Conservation (phyloP, 1,284 basidiomycete genomes). For the Schizophyllum amplum region DNA sequence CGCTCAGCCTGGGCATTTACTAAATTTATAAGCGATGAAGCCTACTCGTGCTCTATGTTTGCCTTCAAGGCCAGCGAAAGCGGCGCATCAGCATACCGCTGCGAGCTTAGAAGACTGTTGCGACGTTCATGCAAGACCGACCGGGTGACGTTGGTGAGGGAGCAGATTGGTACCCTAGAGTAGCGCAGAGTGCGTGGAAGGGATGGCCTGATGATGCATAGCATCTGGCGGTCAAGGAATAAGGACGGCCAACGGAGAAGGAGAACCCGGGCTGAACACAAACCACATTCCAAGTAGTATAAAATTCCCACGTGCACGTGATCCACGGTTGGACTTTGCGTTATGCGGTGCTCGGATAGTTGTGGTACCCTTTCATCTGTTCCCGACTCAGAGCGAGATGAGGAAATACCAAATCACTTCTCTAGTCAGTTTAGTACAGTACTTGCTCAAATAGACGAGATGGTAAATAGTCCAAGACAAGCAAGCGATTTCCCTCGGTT, state of each 20-base stretch:
- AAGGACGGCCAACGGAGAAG: background rate
- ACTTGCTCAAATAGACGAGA: no score
- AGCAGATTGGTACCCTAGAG: background rate
- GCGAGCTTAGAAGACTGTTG: background rate
- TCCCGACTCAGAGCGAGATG: no score
- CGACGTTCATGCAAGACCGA: background rate
- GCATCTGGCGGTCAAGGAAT: background rate
- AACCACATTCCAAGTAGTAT: no score
- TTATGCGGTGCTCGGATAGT: no score
- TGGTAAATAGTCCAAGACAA: no score
- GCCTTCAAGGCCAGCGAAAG: slow-evolving; percentile 25
- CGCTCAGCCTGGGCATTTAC: slow-evolving; percentile 1
- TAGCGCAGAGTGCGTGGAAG: background rate
- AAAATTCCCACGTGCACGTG: no score
- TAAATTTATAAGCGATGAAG: background rate
- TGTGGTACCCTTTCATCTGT: no score
- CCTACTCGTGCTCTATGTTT: slow-evolving; percentile 33
- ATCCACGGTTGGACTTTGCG: no score
- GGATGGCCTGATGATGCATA: background rate
- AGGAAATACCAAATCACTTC: no score
- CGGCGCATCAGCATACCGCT: slow-evolving; percentile 20
- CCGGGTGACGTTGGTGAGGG: no score
- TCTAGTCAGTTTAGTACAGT: no score
- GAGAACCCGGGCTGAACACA: background rate
- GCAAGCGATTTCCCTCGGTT: no score